Percentiles rank a stretch among this genome's conserved stretches.
These are phyloP conservation scores for Solanum chiquidenum DNA, from an alignment of 257 asterid genomes.

Conservation along the genomic window DNA sequence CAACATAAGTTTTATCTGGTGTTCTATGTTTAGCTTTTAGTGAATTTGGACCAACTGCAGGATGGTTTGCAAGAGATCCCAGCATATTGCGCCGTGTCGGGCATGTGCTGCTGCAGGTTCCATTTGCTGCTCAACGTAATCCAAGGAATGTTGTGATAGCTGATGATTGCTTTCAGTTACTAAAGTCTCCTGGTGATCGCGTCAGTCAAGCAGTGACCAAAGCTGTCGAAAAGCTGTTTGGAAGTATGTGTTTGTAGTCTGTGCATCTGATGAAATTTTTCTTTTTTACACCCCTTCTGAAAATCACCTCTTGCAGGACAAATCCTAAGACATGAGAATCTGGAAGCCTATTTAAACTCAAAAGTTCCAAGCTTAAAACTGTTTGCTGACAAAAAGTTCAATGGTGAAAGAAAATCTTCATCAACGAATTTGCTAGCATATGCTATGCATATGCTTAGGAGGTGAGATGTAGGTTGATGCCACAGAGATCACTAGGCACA, in stretches of 20 bases:
- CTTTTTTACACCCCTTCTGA: conserved; percentile 11
- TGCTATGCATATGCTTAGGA: conserved; percentile 56
- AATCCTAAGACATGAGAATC: conserved; percentile 74
- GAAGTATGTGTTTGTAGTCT: conserved; percentile 45
- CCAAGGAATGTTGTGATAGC: conserved; percentile 77
- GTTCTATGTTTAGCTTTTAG: not conserved
- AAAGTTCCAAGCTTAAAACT: conserved; percentile 77
- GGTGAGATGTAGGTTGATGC: conserved; percentile 38
- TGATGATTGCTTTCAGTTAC: conserved; percentile 63
- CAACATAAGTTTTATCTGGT: not conserved
- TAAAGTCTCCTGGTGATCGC: conserved; percentile 47
- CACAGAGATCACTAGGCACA: not conserved
- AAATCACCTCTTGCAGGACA: conserved; percentile 59
- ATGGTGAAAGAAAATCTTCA: conserved; percentile 45
- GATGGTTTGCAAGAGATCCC: conserved; percentile 92
- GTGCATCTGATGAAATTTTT: not conserved
- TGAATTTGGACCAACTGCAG: conserved; percentile 28
- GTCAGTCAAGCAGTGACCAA: conserved; percentile 53
- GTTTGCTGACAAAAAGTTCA: conserved; percentile 29
- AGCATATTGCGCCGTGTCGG: conserved; percentile 81
- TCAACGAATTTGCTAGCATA: conserved; percentile 38
- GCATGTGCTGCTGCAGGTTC: conserved; percentile 80
- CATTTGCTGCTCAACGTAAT: conserved; percentile 56
- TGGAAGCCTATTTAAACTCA: conserved; percentile 51
- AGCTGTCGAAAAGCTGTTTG: conserved; percentile 70